A percentile compares a stretch with the other conserved stretches of the same genome.
Evolutionary conservation across 192 early-diverging fungal species (phyloP).

Genomic region (Geranomyces variabilis): DNA sequence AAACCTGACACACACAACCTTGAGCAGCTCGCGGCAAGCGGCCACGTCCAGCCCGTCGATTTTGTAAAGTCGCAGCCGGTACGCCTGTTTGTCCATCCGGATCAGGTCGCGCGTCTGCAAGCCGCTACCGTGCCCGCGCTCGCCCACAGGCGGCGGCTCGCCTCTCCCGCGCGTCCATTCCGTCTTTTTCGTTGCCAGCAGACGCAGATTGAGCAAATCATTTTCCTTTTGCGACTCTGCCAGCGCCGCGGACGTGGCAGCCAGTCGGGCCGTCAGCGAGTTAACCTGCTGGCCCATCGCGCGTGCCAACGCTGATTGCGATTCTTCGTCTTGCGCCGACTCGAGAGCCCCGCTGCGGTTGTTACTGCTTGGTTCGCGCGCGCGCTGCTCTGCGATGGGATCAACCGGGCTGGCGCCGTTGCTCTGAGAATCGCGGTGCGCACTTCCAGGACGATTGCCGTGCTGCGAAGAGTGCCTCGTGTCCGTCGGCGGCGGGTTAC

Average conservation of each 20-base stretch:
- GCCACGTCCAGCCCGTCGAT: slow-evolving; percentile 40
- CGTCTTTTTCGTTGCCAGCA: slow-evolving; percentile 41
- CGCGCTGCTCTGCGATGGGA: too few relatives aligned
- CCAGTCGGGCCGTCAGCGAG: slow-evolving; percentile 32
- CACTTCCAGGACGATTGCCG: too few relatives aligned
- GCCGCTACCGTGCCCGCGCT: background rate
- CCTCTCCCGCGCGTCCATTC: slow-evolving; percentile 20
- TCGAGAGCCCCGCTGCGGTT: background rate
- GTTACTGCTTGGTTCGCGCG: background rate
- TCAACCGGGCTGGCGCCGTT: too few relatives aligned
- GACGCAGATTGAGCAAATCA: slow-evolving; percentile 46
- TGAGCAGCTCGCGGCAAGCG: slow-evolving; percentile 38
- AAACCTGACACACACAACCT: slow-evolving; percentile 31
- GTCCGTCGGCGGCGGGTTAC: too few relatives aligned
- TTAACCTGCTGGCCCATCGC: slow-evolving; percentile 15
- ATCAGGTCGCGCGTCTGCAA: slow-evolving; percentile 48
- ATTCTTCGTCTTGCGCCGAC: slow-evolving; percentile 2
- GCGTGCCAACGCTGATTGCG: background rate
- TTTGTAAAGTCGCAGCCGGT: slow-evolving; percentile 43
- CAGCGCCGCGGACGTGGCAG: slow-evolving; percentile 13
- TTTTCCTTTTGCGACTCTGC: slow-evolving; percentile 35
- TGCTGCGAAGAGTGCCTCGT: too few relatives aligned
- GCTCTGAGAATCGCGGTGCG: too few relatives aligned
- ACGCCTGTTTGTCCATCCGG: slow-evolving; percentile 44
- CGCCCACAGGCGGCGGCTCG: background rate